Evolutionary conservation across 2,329 filamentous ascomycete genomes (phyloP), one percentile per base, ranked within the genome.

Genomic region (Bipolaris zeicola): DNA sequence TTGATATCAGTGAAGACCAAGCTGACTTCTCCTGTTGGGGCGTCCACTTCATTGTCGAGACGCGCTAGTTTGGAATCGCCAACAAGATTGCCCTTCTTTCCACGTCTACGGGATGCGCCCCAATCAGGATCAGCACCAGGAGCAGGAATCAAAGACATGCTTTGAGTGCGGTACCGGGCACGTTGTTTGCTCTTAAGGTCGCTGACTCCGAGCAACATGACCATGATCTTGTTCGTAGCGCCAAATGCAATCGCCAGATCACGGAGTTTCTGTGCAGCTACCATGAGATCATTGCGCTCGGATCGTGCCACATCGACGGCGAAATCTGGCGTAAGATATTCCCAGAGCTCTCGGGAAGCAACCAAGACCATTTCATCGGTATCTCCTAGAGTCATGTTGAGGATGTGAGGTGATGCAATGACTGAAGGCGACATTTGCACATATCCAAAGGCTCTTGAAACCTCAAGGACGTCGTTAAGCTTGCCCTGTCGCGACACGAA

Each of bases 1-100:
- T 98, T 98, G 83, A 99, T 99, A 79, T 99, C 95, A 0, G 95
- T 99, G 75, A 99, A 99, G 47, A 96, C 92, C 70, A 99, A 92
- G 39, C 92, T 90, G 46, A 98, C 87, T 68, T 96, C 91, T 44
- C 94, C 94, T 1, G 88, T 91, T 0, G 95, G 95, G 11, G 95
- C 91, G 59, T 94, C 90, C 47, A 98, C 93, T 77, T 96, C 94
- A 50, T 90, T 88, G 63, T 95, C 92, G 28, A 98, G 87, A 45
- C 94, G 87, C 56, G 91, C 90, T 52, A 99, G 85, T 52, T 89
- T 91, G 22, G 92, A 96, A 74, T 98, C 92, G 52, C 90, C 87
- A n/a, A 85, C 82, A 57, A 66, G 48, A 65, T 87, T 85, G 57
- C 82, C 78, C 63, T 83, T 81, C 72, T 89, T 90, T 63, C 90